Evolutionary conservation across 2,329 filamentous ascomycete species (phyloP), one percentile per base, ranked within the genome.

Genomic region (Fusarium sp.): DNA sequence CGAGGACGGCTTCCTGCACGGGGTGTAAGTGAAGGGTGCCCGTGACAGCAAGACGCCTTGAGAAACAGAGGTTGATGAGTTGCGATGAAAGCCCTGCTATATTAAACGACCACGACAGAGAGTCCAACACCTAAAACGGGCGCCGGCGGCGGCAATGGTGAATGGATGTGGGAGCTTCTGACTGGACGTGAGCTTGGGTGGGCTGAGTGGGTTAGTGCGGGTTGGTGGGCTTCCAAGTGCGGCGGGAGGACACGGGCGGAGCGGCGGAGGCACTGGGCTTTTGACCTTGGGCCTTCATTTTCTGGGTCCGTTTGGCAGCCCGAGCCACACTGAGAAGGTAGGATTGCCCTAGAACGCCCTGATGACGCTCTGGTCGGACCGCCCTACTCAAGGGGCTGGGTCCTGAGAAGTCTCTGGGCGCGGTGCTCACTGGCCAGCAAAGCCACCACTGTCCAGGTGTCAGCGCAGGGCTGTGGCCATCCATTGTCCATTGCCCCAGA

Each of bases 21-120:
- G 69, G 64, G 65, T 77, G 52, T 66, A 74, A 57, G 74, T 35
- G 60, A 69, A 73, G 35, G 35, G 65, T 62, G 62, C 71, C 71
- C 68, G 67, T 65, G 67, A 65, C 61, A 68, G 64, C 65, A 67
- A 67, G 70, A 76, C 62, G 59, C 64, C 57, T 59, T 60, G 64
- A 47, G 61, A 69, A 75, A 69, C 65, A 64, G 71, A 59, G 45
- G 56, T 65, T 38, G 62, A 69, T 22, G 68, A 77, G 67, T 67
- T 70, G 60, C 59, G 73, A 74, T 78, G 70, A 67, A 67, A 64
- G 68, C 74, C 72, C 70, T 73, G 68, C 66, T 75, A 73, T 78
- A 78, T 78, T 76, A 76, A 73, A 76, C 74, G 71, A 75, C 60
- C 56, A 64, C 67, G 68, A 69, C 66, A 69, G 68, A 76, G 72